Percentiles rank a stretch among this genome's conserved stretches.
Conservation (phyloP, 2,329 filamentous ascomycete species). For the Colletotrichum liaoningense region DNA sequence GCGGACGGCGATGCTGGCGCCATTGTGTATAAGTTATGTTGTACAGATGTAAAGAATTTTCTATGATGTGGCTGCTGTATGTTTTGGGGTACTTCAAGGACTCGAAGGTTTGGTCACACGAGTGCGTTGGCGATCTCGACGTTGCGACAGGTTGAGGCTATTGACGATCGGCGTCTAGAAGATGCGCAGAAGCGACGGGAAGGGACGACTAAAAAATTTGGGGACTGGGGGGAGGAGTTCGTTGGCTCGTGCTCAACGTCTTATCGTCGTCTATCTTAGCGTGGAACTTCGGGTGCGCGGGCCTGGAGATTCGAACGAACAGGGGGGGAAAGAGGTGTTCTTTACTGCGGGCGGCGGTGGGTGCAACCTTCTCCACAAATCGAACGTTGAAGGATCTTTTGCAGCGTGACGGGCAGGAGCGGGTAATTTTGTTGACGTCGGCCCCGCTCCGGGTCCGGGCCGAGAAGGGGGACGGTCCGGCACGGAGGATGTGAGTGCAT, state of each 20-base stretch:
- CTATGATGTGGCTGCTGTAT: no score
- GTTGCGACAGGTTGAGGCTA: neutral
- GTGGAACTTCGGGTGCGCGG: neutral
- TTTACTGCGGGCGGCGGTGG: neutral
- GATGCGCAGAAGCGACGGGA: neutral
- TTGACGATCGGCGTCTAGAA: neutral
- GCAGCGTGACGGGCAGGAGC: neutral
- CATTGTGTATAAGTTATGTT: neutral
- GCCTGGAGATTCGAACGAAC: neutral
- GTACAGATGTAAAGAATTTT: neutral
- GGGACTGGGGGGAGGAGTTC: neutral
- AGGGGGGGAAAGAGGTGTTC: neutral
- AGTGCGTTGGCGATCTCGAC: neutral
- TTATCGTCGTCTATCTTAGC: conserved; percentile 12
- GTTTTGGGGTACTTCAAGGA: no score
- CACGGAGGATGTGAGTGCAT: neutral
- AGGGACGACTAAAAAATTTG: neutral
- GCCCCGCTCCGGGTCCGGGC: conserved; percentile 13
- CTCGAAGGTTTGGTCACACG: no score
- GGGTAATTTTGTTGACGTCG: neutral
- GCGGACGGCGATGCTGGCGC: conserved; percentile 37
- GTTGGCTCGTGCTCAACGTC: neutral
- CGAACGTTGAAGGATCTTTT: neutral
- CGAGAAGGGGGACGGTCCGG: neutral
- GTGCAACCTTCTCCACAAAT: conserved; percentile 13